These are phyloP conservation scores for Geosiphon pyriformis DNA, from an alignment of 192 early-diverging fungal species.

Conservation along the genomic window DNA sequence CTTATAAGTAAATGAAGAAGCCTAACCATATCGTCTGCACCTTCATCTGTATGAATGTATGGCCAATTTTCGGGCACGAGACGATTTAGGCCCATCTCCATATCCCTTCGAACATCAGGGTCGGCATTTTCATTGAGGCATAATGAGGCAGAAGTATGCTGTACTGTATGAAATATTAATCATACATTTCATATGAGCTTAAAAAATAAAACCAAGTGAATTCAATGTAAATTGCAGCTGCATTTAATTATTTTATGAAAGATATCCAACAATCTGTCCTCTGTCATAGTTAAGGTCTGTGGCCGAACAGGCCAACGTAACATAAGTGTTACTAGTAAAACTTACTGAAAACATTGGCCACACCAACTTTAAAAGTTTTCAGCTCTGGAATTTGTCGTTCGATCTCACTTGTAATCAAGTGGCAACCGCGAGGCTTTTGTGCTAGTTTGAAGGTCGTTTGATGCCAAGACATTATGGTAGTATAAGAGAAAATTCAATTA, in stretches of 20 bases:
- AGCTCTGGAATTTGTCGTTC: constrained; percentile 58
- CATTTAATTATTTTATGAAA: not conserved
- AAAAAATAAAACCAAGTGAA: not conserved
- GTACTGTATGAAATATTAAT: constrained; percentile 44
- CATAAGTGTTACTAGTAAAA: not conserved
- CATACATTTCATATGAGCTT: not conserved
- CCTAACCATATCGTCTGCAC: constrained; percentile 79
- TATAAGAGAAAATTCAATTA: too few species aligned
- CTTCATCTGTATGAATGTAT: constrained; percentile 81
- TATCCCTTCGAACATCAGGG: constrained; percentile 68
- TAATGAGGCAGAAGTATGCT: constrained; percentile 87
- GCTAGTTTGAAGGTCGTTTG: constrained; percentile 60
- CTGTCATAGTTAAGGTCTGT: not conserved
- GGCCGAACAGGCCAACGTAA: not conserved
- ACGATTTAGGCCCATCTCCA: constrained; percentile 81
- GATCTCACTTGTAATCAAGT: constrained; percentile 71
- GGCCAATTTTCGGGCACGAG: constrained; percentile 74
- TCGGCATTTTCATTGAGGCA: constrained; percentile 87
- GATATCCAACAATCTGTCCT: not conserved
- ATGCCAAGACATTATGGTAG: constrained; percentile 67
- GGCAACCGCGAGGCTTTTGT: constrained; percentile 60
- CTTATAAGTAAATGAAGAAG: not conserved
- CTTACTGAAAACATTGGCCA: constrained; percentile 81
- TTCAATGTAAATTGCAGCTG: not conserved
- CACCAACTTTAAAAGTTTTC: constrained; percentile 60